Evolutionary conservation across 2,329 filamentous ascomycete genomes (phyloP).

Genomic region (Emergomyces orientalis): DNA sequence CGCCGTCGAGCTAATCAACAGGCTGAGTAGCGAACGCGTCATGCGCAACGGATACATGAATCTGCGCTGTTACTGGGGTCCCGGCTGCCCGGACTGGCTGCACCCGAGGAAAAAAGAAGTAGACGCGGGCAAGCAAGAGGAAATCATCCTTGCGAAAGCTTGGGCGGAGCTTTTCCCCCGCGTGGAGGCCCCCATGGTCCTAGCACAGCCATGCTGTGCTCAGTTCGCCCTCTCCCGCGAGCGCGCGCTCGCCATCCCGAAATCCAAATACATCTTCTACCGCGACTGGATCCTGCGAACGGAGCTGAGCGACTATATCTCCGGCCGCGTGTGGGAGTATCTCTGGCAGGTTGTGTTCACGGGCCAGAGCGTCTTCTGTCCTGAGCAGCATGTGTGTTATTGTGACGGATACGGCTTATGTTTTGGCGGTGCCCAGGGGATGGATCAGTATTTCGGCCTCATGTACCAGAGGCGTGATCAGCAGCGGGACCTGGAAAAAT

Average conservation of each 20-base stretch:
- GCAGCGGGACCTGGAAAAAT: constrained; percentile 29
- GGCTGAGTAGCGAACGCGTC: constrained; percentile 45
- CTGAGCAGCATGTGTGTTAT: constrained; percentile 48
- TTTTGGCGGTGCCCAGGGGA: constrained; percentile 41
- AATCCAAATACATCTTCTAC: constrained; percentile 47
- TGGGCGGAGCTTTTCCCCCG: constrained; percentile 42
- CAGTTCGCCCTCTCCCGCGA: constrained; percentile 54
- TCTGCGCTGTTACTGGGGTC: constrained; percentile 49
- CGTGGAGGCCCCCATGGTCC: constrained; percentile 38
- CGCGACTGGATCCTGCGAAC: constrained; percentile 54
- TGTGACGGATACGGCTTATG: constrained; percentile 57
- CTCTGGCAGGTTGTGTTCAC: constrained; percentile 56
- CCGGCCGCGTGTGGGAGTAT: constrained; percentile 55
- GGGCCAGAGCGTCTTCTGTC: constrained; percentile 37
- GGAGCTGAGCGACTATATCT: constrained; percentile 45
- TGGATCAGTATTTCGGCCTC: constrained; percentile 42
- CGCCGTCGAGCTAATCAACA: constrained; percentile 42
- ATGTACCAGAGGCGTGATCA: constrained; percentile 34
- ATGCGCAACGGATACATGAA: constrained; percentile 50
- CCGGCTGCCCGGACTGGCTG: constrained; percentile 52
- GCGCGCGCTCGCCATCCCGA: constrained; percentile 46
- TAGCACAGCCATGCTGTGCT: constrained; percentile 54
- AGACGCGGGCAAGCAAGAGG: constrained; percentile 39
- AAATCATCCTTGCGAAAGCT: constrained; percentile 37
- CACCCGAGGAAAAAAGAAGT: constrained; percentile 37